Evolutionary conservation across 208 protist genomes (phyloP), one percentile per base, ranked within the genome.

Genomic region (Trypanosoma scelopori): DNA sequence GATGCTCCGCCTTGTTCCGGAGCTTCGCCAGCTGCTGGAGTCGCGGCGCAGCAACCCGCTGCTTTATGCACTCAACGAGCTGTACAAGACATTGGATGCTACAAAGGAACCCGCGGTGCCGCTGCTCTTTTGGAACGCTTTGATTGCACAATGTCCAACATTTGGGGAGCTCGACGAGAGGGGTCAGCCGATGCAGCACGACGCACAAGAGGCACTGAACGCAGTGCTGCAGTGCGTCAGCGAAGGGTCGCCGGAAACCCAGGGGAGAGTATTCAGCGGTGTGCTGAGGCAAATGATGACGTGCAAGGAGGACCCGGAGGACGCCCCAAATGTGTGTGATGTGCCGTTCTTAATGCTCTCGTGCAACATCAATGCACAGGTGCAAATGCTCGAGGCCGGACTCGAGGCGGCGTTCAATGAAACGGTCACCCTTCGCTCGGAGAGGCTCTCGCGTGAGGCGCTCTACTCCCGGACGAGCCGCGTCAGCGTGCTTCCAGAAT

Each of bases 341-440:
- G 47, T 75, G 12, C 59, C 71, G 35, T 95, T 93, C 66, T 69
- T 78, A 30, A 96, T 94, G 78, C 68, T 97, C 35, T 71, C 73
- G 39, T 97, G 93, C 69, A 87, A 92, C 49, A 92, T 97, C 48
- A 76, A 69, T 6, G 68, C 79, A 42, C 83, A 96, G 59, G 78
- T 91, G 51, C 81, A 87, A 52, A 92, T 79, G 37, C 52, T 97
- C 12, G 80, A 92, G 66, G 72, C 74, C 7, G 93, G 93, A 13
- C 69, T 97, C 0, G 69, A 95, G 60, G 61, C 74, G 27, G 71
- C 73, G 35, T 87, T 97, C 45, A 71, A 84, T 48, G 79, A 89
- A 47, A 72, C 65, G 28, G 68, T 93, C 45, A 78, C 65, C 27
- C 79, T 90, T 3, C 64, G 41, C 18, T 84, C 78, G n/a, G 74